Evolutionary conservation across 2,329 filamentous ascomycete genomes (phyloP).

Genomic region (Aspergillus aculeatinus): DNA sequence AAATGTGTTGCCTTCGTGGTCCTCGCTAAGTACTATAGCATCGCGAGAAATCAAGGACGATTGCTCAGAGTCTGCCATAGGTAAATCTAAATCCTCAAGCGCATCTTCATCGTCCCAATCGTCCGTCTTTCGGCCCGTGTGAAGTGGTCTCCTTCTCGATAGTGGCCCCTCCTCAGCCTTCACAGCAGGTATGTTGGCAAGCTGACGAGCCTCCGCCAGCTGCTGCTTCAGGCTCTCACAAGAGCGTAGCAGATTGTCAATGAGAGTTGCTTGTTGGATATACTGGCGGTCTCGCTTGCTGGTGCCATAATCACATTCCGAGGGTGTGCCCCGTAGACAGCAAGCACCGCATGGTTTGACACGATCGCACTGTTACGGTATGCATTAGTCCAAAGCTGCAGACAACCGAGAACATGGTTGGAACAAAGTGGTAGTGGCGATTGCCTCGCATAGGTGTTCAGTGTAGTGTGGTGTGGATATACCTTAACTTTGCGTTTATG

Average conservation of each 20-base stretch:
- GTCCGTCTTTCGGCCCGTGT: background rate
- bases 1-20: background rate
- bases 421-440: background rate
- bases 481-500: conserved; percentile 38
- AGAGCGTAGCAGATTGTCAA: conserved; percentile 26
- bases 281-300: conserved; percentile 32
- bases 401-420: background rate
- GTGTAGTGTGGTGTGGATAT: conserved; percentile 6
- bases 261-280: conserved; percentile 29
- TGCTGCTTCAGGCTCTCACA: conserved; percentile 23
- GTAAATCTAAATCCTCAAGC: background rate
- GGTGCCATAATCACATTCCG: conserved; percentile 32
- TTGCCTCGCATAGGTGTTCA: background rate
- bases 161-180: conserved; percentile 15
- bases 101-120: conserved; percentile 5
- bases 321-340: conserved; percentile 30
- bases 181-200: conserved; percentile 17
- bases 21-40: background rate
- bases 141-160: background rate
- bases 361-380: conserved; percentile 26
- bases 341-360: conserved; percentile 34
- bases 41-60: background rate
- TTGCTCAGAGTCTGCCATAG: background rate
- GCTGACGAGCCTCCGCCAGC: conserved; percentile 19
- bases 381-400: background rate